These are phyloP conservation scores for Gamsiella multidivaricata DNA, from an alignment of 192 early-diverging fungal species.

Conservation along the genomic window DNA sequence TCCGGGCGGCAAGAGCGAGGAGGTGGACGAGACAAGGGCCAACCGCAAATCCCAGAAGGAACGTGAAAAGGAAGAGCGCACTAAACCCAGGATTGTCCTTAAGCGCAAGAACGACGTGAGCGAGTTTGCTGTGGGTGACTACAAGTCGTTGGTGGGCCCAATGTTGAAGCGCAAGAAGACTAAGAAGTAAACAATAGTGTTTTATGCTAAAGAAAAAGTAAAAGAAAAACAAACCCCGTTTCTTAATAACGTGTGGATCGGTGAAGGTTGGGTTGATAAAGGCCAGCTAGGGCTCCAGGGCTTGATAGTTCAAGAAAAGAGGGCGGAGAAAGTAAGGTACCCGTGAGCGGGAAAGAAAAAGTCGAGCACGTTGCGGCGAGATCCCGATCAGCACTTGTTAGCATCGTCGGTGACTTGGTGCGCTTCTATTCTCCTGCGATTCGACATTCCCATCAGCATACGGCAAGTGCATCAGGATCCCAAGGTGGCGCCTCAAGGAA, in stretches of 20 bases:
- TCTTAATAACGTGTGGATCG: no score
- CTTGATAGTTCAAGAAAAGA: background rate
- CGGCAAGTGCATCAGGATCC: no score
- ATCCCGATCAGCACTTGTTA: background rate
- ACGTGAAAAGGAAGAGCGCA: slow-evolving; percentile 40
- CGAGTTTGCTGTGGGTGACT: slow-evolving; percentile 56
- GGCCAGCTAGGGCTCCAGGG: no score
- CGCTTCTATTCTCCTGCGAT: background rate
- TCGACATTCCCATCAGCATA: background rate
- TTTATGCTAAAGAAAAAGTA: background rate
- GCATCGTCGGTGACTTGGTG: background rate
- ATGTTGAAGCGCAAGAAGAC: slow-evolving; percentile 50
- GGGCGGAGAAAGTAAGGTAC: background rate
- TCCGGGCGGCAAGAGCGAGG: slow-evolving; percentile 17
- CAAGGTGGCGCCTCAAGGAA: background rate
- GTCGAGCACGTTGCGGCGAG: no score
- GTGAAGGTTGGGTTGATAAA: no score
- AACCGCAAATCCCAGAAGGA: slow-evolving; percentile 44
- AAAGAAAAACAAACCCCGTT: background rate
- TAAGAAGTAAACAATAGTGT: slow-evolving; percentile 12
- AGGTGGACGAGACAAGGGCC: slow-evolving; percentile 31
- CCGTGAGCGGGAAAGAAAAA: background rate
- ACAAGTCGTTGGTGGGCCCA: slow-evolving; percentile 49
- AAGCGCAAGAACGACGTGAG: slow-evolving; percentile 54
- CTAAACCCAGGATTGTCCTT: slow-evolving; percentile 43